Evolutionary conservation across 2,329 filamentous ascomycete genomes (phyloP).

Genomic region (Cytospora schulzeri): DNA sequence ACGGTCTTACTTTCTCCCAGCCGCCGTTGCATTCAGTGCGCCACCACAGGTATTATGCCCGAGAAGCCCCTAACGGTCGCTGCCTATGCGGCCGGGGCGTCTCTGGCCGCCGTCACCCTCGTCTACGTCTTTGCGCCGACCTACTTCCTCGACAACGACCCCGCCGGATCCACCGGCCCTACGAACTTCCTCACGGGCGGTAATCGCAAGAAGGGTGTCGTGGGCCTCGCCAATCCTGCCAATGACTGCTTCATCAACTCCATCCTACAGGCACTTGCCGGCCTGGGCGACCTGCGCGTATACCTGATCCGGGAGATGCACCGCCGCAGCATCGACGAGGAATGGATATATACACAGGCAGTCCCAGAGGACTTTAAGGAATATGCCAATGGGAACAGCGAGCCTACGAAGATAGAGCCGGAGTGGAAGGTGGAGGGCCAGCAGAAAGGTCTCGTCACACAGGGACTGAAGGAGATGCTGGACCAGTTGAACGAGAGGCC

Average conservation of each 20-base stretch:
- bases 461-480: constrained; percentile 87
- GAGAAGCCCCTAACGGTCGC: constrained; percentile 82
- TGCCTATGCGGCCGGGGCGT: constrained; percentile 93
- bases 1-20: neutral
- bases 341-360: constrained; percentile 70
- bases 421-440: constrained; percentile 67
- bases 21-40: constrained; percentile 2
- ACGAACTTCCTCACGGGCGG: constrained; percentile 32
- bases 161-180: constrained; percentile 49
- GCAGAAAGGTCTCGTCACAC: constrained; percentile 81
- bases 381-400: constrained; percentile 17
- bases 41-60: constrained; percentile 58
- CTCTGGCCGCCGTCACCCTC: constrained; percentile 88
- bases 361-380: constrained; percentile 44
- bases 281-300: constrained; percentile 81
- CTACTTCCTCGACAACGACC: constrained; percentile 87
- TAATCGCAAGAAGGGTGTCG: constrained; percentile 77
- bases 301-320: constrained; percentile 94
- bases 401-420: constrained; percentile 41
- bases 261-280: constrained; percentile 88
- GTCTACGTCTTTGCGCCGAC: constrained; percentile 99
- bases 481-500: constrained; percentile 92
- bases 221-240: constrained; percentile 85
- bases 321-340: constrained; percentile 76
- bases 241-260: constrained; percentile 99